Evolutionary conservation across 2,329 filamentous ascomycete species (phyloP), one percentile per base, ranked within the genome.

Genomic region (Trichoderma sp.): DNA sequence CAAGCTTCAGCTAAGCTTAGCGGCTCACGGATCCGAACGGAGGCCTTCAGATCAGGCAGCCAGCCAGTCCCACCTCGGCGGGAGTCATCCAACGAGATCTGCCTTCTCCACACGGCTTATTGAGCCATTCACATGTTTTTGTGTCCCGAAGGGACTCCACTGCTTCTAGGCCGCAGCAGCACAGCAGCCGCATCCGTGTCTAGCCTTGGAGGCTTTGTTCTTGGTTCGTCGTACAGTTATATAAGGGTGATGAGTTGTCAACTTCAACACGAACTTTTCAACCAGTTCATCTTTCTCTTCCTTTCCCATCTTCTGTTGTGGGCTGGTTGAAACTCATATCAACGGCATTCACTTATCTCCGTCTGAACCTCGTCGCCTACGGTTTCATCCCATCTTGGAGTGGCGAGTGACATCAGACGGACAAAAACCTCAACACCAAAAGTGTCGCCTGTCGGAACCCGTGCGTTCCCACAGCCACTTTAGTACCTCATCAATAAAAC

Each of bases 21-120:
- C 18, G 43, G 24, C n/a, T 58, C 65, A 43, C 32, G 51, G 47
- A 24, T 30, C n/a, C 21, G 9, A 30, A 60, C 15, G 47, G 34
- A 32, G 57, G 66, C 36, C 66, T n/a, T 57, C 47, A 26, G 21
- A 51, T 26, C 65, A 60, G 57, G 57, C 57, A 70, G 66, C 57
- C 66, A 70, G 57, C 57, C 57, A 51, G 26, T 36, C 66, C 66
- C 66, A 70, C 66, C 39, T 15, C 57, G 57, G 66, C 57, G 66
- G 28, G 66, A 70, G 66, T 70, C 66, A 70, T 61, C 68, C 47
- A 56, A 39, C 68, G 43, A 63, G 28, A 70, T 70, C 57, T 70
- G 36, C 64, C 60, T 39, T 51, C 60, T 39, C 47, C 63, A 56
- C 43, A 34, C 61, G 7, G 26, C 43, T n/a, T 30, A 39, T 24